These are phyloP conservation scores for Silene conica DNA, from an alignment of 148 eudicot genomes.

Conservation along the genomic window DNA sequence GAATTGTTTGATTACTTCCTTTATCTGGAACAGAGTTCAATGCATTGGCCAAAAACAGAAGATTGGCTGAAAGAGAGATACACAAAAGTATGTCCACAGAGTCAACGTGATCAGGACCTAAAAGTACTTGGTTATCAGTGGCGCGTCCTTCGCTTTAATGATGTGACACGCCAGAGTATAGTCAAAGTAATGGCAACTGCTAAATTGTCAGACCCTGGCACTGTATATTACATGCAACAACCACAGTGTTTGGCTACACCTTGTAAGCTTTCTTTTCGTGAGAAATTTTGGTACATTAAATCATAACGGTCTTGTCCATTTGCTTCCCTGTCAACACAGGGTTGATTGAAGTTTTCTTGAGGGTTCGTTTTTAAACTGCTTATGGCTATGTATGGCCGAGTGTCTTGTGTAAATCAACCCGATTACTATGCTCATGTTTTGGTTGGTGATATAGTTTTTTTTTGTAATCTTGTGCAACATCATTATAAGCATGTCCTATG, in stretches of 20 bases:
- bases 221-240: slow-evolving; percentile 64
- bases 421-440: not conserved
- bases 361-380: not conserved
- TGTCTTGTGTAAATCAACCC: not conserved
- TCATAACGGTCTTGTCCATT: not conserved
- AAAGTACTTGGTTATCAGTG: slow-evolving; percentile 80
- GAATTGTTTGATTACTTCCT: not conserved
- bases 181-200: slow-evolving; percentile 79
- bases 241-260: slow-evolving; percentile 88
- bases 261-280: slow-evolving; percentile 39
- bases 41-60: slow-evolving; percentile 60
- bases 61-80: slow-evolving; percentile 64
- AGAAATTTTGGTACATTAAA: not conserved
- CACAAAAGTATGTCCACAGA: slow-evolving; percentile 43
- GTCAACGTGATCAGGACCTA: slow-evolving; percentile 31
- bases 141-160: slow-evolving; percentile 93
- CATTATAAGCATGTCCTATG: too few relatives aligned
- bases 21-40: slow-evolving; percentile 39
- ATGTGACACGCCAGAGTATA: slow-evolving; percentile 76
- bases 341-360: not conserved
- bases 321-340: not conserved
- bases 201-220: slow-evolving; percentile 51
- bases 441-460: not conserved
- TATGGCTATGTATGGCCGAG: not conserved
- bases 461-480: too few relatives aligned